phyloP scores from a whole-genome alignment of 345 rosid species.

The Boechera divaricarpa region DNA sequence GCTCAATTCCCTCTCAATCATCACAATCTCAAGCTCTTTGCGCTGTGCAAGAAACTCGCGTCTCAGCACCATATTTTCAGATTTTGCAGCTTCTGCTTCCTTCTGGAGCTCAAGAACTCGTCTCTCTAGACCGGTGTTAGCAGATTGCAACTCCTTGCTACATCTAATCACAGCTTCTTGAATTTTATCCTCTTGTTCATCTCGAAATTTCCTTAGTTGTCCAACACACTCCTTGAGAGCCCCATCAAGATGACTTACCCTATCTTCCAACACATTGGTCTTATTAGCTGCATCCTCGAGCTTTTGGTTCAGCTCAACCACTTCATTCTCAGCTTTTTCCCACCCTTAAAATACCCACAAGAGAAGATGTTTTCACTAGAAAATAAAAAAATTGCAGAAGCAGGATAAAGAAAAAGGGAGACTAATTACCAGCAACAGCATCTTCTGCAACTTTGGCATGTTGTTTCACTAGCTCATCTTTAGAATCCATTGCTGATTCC shows the following conservation, averaged over 20 bases:
- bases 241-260: conserved; percentile 79
- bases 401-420: neutral
- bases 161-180: conserved; percentile 57
- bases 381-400: neutral
- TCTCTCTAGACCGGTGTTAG: conserved; percentile 59
- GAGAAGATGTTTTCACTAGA: conserved; percentile 14
- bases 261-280: conserved; percentile 66
- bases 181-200: conserved; percentile 69
- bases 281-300: conserved; percentile 56
- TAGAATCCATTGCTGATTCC: conserved; percentile 65
- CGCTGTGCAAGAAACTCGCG: conserved; percentile 58
- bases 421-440: conserved; percentile 77
- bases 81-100: conserved; percentile 7
- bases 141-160: conserved; percentile 57
- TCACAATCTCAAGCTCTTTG: conserved; percentile 76
- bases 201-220: conserved; percentile 81
- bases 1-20: conserved; percentile 79
- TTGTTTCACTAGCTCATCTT: conserved; percentile 84
- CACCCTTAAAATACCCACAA: conserved; percentile 55
- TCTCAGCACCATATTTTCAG: conserved; percentile 10
- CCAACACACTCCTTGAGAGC: conserved; percentile 95
- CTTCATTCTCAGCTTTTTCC: conserved; percentile 91
- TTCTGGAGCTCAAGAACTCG: conserved; percentile 45
- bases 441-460: conserved; percentile 94
- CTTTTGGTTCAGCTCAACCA: conserved; percentile 57